A percentile compares a stretch with the other conserved stretches of the same genome.
Conservation (phyloP, 306 rosid genomes). For the Arachis hypogaea region DNA sequence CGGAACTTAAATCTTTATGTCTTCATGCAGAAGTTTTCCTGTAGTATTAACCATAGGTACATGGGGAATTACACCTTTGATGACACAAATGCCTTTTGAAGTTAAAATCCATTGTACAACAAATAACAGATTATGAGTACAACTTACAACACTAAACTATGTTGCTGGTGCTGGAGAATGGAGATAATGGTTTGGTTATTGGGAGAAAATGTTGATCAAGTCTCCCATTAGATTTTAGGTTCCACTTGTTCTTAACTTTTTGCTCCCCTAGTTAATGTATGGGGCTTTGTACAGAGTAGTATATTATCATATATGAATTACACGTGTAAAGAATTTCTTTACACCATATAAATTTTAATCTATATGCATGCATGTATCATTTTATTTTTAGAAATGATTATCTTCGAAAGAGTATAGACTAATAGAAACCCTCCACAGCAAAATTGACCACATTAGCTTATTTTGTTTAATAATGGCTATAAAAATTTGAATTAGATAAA, state of each 20-base stretch:
- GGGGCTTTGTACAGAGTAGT: conserved; percentile 39
- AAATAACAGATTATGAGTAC: background rate
- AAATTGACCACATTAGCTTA: no score
- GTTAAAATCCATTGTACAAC: background rate
- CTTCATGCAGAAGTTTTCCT: background rate
- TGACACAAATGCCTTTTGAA: background rate
- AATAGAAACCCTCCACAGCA: no score
- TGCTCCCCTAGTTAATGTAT: conserved; percentile 19
- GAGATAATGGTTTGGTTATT: conserved; percentile 5
- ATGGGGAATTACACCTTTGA: no score
- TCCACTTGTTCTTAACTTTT: background rate
- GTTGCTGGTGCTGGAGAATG: conserved; percentile 19
- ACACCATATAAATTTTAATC: background rate
- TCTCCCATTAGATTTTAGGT: conserved; percentile 23
- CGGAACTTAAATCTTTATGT: no score
- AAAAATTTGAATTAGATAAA: no score
- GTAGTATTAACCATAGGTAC: background rate
- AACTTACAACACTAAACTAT: conserved; percentile 24
- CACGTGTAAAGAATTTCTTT: conserved; percentile 35
- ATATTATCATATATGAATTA: conserved; percentile 31
- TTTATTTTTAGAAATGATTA: no score
- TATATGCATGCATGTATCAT: no score
- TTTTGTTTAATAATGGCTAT: no score
- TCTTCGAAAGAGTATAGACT: no score
- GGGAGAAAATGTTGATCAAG: conserved; percentile 27